Base-by-base conservation (phyloP, 108 stramenopile genomes). In the Nannochloropsis gaditana region DNA sequence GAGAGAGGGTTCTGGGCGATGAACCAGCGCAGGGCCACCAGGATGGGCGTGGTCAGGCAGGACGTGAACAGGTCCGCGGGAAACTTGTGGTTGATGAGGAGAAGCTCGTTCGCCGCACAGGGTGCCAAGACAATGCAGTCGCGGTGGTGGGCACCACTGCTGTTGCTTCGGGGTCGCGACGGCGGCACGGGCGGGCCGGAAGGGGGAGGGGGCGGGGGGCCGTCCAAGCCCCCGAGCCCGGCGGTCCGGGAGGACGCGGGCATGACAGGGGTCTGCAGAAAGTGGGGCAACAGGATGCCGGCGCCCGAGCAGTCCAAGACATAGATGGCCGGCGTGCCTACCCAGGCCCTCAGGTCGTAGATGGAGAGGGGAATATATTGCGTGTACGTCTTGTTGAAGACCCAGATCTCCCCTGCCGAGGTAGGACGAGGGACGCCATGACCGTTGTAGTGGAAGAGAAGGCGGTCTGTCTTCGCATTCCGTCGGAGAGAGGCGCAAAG, bases 31-130 rank as follows among this genome's bases (percentile, higher is more conserved):
- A 99, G 90, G 5, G 99, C 98, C 31, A 99, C 95, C 21, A 94
- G 91, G 45, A 99, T 96, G 1, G 99, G 99, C 21, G 97, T 98
- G 10, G 98, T 98, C 31, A 99, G 92, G 89, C 98, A 99, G 2
- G 95, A 93, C 2, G 99, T 99, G 91, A 99, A 99, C 21, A 99
- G 89, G 87, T 99, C 99, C 0, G 96, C 97, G 2, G 99, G 98
- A 45, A 97, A 93, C 9, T 93, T 94, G 5, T 97, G 96, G 81
- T 94, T 91, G 87, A 95, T 92, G 1, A 98, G 99, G n/a, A 99
- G 93, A 86, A 88, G 92, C 90, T 99, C 98, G 80, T 93, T 91
- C 45, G 93, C 95, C 15, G 92, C 92, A 42, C 97, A 96, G 15
- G 98, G 93, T 84, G 95, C 95, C 59, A 99, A 91, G 9, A 99